Conservation (phyloP, 2,329 filamentous ascomycete species). For the Colletotrichum spinosum region DNA sequence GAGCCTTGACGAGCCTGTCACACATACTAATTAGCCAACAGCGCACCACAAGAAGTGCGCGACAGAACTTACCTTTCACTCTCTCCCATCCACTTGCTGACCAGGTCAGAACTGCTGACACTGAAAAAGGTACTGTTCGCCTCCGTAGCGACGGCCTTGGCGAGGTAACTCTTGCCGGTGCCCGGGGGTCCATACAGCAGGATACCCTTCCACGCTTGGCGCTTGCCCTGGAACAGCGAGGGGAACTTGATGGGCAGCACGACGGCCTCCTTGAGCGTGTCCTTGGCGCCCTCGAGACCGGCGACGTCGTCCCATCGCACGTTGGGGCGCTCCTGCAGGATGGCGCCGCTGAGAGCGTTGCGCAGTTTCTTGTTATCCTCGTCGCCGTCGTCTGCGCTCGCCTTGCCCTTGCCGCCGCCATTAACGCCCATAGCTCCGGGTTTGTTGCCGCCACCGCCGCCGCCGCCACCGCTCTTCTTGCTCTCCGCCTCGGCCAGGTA, state of each 20-base stretch:
- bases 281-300: conserved; percentile 92
- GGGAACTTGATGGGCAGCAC: conserved; percentile 98
- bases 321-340: conserved; percentile 94
- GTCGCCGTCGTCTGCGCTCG: conserved; percentile 77
- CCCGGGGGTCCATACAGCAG: conserved; percentile 95
- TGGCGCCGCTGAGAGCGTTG: conserved; percentile 89
- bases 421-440: conserved; percentile 74
- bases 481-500: conserved; percentile 82
- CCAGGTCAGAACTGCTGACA: conserved; percentile 95
- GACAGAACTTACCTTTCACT: conserved; percentile 80
- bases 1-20: conserved; percentile 87
- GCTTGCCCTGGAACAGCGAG: conserved; percentile 93
- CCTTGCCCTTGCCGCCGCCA: conserved; percentile 69
- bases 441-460: conserved; percentile 71
- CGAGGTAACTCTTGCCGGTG: conserved; percentile 97
- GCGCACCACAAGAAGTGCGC: too few species aligned
- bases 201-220: conserved; percentile 98
- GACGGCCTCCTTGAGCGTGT: conserved; percentile 97
- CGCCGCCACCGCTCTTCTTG: conserved; percentile 77
- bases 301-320: conserved; percentile 99
- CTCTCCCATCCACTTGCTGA: conserved; percentile 99
- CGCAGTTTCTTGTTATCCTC: conserved; percentile 96
- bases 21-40: too few species aligned
- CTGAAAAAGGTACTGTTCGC: conserved; percentile 99
- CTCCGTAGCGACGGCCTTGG: conserved; percentile 97